These are phyloP conservation scores for Jaapia argillacea DNA, from an alignment of 768 basidiomycete genomes.

Conservation along the genomic window DNA sequence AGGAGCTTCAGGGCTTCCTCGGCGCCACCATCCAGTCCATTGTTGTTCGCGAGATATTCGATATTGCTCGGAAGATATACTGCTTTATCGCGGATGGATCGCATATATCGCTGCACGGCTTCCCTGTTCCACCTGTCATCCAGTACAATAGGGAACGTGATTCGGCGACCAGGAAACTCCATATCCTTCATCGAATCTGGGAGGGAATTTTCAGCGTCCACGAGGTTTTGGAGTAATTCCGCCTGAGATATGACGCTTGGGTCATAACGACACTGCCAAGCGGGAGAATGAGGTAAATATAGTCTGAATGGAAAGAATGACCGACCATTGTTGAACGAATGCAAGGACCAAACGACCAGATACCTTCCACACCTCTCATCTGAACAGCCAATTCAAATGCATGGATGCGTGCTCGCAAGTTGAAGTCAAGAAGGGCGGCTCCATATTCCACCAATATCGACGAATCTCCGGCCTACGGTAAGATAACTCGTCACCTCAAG, in stretches of 20 bases:
- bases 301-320: not conserved
- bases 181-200: constrained; percentile 29
- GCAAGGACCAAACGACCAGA: constrained; percentile 36
- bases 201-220: constrained; percentile 26
- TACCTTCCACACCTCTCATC: constrained; percentile 20
- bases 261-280: constrained; percentile 45
- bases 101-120: constrained; percentile 49
- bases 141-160: constrained; percentile 53
- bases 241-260: constrained; percentile 29
- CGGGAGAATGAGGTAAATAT: not conserved
- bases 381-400: constrained; percentile 35
- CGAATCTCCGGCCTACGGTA: constrained; percentile 52
- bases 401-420: constrained; percentile 47
- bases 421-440: constrained; percentile 38
- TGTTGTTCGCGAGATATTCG: constrained; percentile 55
- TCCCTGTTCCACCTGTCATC: constrained; percentile 50
- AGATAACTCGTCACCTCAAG: too few species aligned
- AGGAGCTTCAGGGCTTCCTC: constrained; percentile 36
- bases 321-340: constrained; percentile 51
- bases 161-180: constrained; percentile 38
- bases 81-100: constrained; percentile 40
- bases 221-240: constrained; percentile 30
- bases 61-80: constrained; percentile 63
- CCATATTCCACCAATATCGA: constrained; percentile 59
- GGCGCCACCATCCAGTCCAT: constrained; percentile 36